Conservation (phyloP, 2,329 filamentous ascomycete species). For the Diaporthe longicolla region DNA sequence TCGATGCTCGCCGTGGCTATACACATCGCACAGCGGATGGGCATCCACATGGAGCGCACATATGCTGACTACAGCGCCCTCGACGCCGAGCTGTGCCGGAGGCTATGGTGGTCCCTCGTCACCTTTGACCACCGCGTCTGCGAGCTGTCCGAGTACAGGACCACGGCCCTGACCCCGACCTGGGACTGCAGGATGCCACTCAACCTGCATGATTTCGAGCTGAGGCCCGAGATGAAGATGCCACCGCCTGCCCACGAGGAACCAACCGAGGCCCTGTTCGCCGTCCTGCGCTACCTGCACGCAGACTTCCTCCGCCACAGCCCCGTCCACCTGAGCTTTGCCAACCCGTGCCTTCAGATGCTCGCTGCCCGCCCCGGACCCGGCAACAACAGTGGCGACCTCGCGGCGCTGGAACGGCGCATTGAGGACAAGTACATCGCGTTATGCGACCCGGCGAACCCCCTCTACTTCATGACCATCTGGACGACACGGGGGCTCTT, state of each 20-base stretch:
- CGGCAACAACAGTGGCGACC: neutral
- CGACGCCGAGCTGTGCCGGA: neutral
- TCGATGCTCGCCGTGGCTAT: neutral
- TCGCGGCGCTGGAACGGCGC: neutral
- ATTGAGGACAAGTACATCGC: neutral
- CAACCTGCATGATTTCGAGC: neutral
- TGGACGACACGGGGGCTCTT: neutral
- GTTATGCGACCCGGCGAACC: neutral
- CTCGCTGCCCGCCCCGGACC: neutral
- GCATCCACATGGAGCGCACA: constrained; percentile 6
- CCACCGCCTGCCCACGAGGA: neutral
- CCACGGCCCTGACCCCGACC: neutral
- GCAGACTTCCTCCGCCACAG: neutral
- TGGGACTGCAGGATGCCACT: constrained; percentile 1
- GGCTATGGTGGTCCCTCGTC: neutral
- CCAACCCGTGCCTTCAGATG: neutral
- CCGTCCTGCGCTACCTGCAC: neutral
- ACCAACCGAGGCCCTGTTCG: neutral
- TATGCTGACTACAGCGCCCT: neutral
- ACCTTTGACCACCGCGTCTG: neutral
- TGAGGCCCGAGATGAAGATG: neutral
- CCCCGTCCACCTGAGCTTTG: neutral
- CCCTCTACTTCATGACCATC: constrained; percentile 2
- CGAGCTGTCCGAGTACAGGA: constrained; percentile 10
- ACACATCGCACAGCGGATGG: constrained; percentile 7